These are phyloP conservation scores for Phascolomyces articulosus DNA, from an alignment of 371 early-diverging fungal species.

Conservation along the genomic window DNA sequence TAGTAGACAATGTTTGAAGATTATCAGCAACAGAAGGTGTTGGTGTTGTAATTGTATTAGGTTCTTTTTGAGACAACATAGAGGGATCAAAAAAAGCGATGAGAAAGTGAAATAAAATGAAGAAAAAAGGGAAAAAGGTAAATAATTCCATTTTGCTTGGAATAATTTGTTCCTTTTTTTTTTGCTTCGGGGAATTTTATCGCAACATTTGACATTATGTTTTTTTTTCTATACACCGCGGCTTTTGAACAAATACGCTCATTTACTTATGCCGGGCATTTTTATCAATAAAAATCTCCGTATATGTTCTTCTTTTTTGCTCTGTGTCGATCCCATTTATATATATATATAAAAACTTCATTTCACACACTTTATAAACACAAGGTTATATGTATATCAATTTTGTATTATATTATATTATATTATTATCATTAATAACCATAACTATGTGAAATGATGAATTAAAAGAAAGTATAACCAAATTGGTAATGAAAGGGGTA, in stretches of 20 bases:
- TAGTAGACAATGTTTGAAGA: background rate
- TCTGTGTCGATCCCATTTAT: too few relatives aligned
- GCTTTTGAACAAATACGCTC: background rate
- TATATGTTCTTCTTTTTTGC: too few relatives aligned
- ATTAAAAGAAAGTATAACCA: too few relatives aligned
- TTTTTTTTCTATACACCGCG: background rate
- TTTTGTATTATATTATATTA: too few relatives aligned
- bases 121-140: constrained; percentile 1
- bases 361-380: too few relatives aligned
- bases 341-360: too few relatives aligned
- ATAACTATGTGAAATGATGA: too few relatives aligned
- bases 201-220: constrained; percentile 11
- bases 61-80: background rate
- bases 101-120: too few relatives aligned
- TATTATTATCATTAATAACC: too few relatives aligned
- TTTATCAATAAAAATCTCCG: background rate
- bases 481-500: too few relatives aligned
- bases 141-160: background rate
- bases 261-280: constrained; percentile 7
- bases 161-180: background rate
- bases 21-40: background rate
- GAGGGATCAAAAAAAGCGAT: background rate
- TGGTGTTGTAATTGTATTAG: background rate
- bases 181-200: background rate
- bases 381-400: too few relatives aligned